These are phyloP conservation scores for Kipferlia bialata DNA, from an alignment of 78 protist species.

Conservation along the genomic window DNA sequence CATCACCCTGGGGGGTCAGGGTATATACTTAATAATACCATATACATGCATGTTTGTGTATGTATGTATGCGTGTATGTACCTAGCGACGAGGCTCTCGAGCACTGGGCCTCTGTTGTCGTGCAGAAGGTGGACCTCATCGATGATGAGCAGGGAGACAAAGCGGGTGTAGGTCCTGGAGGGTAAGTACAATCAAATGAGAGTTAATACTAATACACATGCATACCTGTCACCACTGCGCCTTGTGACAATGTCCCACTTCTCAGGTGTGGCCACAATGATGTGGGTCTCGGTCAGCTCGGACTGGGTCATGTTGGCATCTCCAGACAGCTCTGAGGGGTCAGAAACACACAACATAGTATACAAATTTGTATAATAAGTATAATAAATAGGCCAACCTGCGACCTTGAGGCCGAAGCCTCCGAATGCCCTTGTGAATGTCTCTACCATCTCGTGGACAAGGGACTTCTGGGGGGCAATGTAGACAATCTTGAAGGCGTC, in stretches of 20 bases:
- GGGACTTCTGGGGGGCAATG: constrained; percentile 98
- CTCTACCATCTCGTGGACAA: constrained; percentile 60
- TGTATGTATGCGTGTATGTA: constrained; percentile 48
- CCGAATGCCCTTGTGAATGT: not conserved
- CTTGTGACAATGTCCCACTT: constrained; percentile 99
- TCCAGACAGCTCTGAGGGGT: constrained; percentile 96
- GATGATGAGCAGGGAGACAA: constrained; percentile 49
- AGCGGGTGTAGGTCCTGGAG: not conserved
- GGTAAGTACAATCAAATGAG: not conserved
- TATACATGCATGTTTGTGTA: too few species aligned
- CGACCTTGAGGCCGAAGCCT: not conserved
- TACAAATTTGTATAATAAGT: constrained; percentile 10
- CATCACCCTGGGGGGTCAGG: not conserved
- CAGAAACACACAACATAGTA: constrained; percentile 27
- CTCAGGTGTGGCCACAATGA: constrained; percentile 97
- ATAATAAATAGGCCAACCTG: not conserved
- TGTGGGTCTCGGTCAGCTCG: constrained; percentile 72
- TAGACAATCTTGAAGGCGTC: constrained; percentile 70
- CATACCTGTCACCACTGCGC: constrained; percentile 63
- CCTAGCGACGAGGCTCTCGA: constrained; percentile 86
- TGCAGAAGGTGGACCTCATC: constrained; percentile 92
- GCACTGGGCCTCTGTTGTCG: constrained; percentile 92
- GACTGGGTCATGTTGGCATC: constrained; percentile 66
- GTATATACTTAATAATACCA: too few species aligned
- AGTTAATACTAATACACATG: not conserved